Conservation (phyloP, 257 asterid species). For the Coffea canephora region DNA sequence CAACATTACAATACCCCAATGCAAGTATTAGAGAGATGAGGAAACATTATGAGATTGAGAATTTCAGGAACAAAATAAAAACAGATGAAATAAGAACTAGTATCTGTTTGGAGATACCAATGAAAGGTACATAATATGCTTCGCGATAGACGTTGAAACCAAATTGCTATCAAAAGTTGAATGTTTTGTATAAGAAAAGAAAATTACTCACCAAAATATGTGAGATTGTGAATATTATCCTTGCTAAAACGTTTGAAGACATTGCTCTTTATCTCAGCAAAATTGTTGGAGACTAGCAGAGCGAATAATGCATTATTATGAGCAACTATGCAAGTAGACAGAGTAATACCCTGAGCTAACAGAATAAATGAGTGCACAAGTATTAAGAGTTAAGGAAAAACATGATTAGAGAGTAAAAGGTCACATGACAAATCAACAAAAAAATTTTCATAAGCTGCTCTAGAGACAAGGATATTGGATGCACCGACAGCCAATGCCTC, state of each 20-base stretch:
- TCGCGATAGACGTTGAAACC: too few relatives aligned
- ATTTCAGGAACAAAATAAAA: background rate
- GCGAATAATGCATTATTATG: conserved; percentile 91
- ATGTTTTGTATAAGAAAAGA: background rate
- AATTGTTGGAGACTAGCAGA: conserved; percentile 95
- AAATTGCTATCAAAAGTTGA: background rate
- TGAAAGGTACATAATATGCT: too few relatives aligned
- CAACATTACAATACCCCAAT: background rate
- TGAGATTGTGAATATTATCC: conserved; percentile 84
- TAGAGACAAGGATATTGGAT: conserved; percentile 78
- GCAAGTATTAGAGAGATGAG: background rate
- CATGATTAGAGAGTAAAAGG: conserved; percentile 16
- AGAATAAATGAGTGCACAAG: conserved; percentile 88
- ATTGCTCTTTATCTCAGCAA: conserved; percentile 93
- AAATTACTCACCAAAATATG: conserved; percentile 74
- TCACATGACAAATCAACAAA: conserved; percentile 6
- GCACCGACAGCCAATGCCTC: conserved; percentile 75
- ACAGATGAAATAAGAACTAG: background rate
- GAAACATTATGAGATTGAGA: background rate
- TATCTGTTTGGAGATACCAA: background rate
- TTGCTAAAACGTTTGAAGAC: conserved; percentile 93
- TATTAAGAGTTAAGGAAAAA: conserved; percentile 62
- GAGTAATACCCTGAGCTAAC: conserved; percentile 94
- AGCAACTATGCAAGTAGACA: conserved; percentile 97
- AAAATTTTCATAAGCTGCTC: conserved; percentile 15